Conservation (phyloP, 768 basidiomycete species). For the Hypsizygus marmoreus region DNA sequence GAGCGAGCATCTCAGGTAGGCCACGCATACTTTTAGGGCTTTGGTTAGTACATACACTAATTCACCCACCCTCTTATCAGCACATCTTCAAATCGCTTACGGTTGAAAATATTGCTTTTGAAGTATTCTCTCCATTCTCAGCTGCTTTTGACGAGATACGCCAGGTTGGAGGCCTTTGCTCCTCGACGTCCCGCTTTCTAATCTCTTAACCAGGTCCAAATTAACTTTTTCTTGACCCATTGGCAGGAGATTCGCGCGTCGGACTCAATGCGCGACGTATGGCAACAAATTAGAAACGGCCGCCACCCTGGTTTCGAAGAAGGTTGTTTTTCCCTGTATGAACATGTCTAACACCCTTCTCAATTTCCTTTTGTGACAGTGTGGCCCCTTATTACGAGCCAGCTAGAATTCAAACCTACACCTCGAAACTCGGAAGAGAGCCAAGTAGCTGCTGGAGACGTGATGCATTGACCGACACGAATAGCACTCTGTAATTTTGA, state of each 20-base stretch:
- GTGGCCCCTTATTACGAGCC: slow-evolving; percentile 67
- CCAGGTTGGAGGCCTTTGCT: slow-evolving; percentile 46
- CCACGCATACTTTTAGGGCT: not conserved
- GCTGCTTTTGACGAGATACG: slow-evolving; percentile 80
- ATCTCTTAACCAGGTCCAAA: slow-evolving; percentile 59
- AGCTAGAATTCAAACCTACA: slow-evolving; percentile 59
- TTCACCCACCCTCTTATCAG: slow-evolving; percentile 29
- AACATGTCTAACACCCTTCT: slow-evolving; percentile 13
- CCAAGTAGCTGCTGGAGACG: slow-evolving; percentile 18
- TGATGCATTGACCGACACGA: not conserved
- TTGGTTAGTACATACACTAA: not conserved
- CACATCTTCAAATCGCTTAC: slow-evolving; percentile 78
- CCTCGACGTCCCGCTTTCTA: slow-evolving; percentile 24
- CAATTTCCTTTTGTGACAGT: slow-evolving; percentile 34
- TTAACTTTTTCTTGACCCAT: slow-evolving; percentile 77
- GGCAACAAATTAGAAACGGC: slow-evolving; percentile 83
- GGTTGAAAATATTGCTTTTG: slow-evolving; percentile 80
- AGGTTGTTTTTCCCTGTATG: slow-evolving; percentile 41
- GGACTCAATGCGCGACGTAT: slow-evolving; percentile 80
- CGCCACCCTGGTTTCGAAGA: slow-evolving; percentile 89
- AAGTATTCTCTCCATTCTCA: slow-evolving; percentile 85
- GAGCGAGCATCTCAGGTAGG: slow-evolving; percentile 68
- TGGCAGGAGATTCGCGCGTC: slow-evolving; percentile 85
- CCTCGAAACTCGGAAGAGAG: slow-evolving; percentile 15
- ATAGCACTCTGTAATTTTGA: not conserved